These are phyloP conservation scores for Penicillium sp. DNA, from an alignment of 2,329 filamentous ascomycete genomes.

Conservation along the genomic window DNA sequence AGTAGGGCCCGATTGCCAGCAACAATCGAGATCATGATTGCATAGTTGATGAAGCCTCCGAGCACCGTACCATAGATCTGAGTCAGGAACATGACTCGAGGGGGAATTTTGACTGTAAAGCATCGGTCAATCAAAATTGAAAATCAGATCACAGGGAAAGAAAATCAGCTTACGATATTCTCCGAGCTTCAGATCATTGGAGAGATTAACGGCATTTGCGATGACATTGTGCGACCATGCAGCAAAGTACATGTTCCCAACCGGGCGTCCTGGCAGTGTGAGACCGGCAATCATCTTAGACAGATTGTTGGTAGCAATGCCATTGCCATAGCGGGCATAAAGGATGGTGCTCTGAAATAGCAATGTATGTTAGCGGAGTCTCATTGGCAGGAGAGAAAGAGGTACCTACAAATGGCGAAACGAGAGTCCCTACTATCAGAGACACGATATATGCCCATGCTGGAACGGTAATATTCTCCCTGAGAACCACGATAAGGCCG, in stretches of 20 bases:
- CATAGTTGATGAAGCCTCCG: conserved; percentile 62
- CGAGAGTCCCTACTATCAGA: conserved; percentile 36
- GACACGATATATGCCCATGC: conserved; percentile 43
- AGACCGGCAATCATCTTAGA: conserved; percentile 64
- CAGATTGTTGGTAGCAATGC: conserved; percentile 51
- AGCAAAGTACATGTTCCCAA: conserved; percentile 66
- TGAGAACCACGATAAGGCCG: conserved; percentile 37
- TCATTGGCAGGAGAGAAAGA: too few relatives aligned
- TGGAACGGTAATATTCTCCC: conserved; percentile 40
- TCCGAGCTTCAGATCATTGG: conserved; percentile 63
- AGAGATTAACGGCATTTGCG: conserved; percentile 56
- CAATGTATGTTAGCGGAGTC: neutral
- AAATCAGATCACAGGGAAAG: rapidly evolving
- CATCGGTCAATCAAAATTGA: conserved; percentile 1
- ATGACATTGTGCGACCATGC: conserved; percentile 66
- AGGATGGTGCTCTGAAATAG: conserved; percentile 49
- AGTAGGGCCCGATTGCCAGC: conserved; percentile 57
- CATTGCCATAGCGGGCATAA: conserved; percentile 25
- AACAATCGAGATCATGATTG: conserved; percentile 63
- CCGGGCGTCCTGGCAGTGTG: conserved; percentile 57
- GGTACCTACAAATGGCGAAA: conserved; percentile 34
- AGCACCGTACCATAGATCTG: conserved; percentile 63
- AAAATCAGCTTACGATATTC: conserved; percentile 57
- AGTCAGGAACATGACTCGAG: conserved; percentile 61
- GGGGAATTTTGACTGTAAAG: conserved; percentile 56